phyloP scores from a whole-genome alignment of 129 eudicot species.

The Escallonia rubra region DNA sequence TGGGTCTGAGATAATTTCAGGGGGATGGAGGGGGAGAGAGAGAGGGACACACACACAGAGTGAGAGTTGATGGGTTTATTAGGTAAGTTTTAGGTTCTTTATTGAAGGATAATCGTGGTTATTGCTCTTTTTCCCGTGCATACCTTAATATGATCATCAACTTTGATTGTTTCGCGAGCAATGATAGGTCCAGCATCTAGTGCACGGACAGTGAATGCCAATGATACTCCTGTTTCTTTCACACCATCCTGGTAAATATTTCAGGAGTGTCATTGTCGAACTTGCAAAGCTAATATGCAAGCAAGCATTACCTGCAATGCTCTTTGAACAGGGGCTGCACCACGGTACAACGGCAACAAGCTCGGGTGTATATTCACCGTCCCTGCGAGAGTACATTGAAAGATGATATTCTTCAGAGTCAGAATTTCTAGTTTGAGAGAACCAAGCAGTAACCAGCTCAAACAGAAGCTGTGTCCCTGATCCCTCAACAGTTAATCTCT shows the following conservation, averaged over 20 bases:
- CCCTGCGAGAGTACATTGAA: constrained; percentile 35
- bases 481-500: background rate
- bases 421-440: background rate
- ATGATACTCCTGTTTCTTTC: constrained; percentile 86
- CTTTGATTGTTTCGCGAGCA: constrained; percentile 52
- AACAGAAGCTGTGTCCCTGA: background rate
- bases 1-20: no score
- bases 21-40: background rate
- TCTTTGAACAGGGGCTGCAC: constrained; percentile 99
- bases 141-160: constrained; percentile 84
- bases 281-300: background rate
- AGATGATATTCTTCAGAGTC: background rate
- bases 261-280: background rate
- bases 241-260: constrained; percentile 68
- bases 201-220: constrained; percentile 82
- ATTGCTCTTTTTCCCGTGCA: background rate
- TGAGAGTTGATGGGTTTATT: background rate
- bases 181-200: constrained; percentile 93
- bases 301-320: constrained; percentile 65
- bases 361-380: constrained; percentile 97
- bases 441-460: background rate
- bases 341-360: constrained; percentile 86
- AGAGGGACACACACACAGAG: background rate
- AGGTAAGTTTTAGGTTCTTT: no score
- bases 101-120: no score